phyloP scores from a whole-genome alignment of 768 basidiomycete species.

The Cubamyces lactineus region DNA sequence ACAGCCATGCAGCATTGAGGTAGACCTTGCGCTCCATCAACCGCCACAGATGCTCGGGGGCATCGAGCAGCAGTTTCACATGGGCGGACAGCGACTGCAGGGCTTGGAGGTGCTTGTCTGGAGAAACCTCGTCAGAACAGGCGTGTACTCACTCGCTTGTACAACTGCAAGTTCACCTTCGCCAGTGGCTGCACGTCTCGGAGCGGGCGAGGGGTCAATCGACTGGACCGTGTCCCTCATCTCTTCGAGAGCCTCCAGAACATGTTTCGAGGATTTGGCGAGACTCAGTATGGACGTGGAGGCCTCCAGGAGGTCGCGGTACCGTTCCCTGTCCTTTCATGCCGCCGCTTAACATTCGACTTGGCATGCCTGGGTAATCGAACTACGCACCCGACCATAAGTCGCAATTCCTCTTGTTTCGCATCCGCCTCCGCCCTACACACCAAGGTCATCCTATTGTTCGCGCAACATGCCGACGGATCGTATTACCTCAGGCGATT shows the following conservation, averaged over 20 bases:
- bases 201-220: slow-evolving; percentile 48
- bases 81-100: slow-evolving; percentile 83
- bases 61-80: slow-evolving; percentile 88
- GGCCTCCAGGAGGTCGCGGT: slow-evolving; percentile 84
- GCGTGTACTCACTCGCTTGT: not conserved
- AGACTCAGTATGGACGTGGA: slow-evolving; percentile 85
- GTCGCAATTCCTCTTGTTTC: slow-evolving; percentile 84
- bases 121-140: not conserved
- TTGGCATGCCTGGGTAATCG: not conserved
- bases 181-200: slow-evolving; percentile 42
- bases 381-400: slow-evolving; percentile 88
- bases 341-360: slow-evolving; percentile 39
- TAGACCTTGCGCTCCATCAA: slow-evolving; percentile 81
- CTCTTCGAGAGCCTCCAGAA: slow-evolving; percentile 65
- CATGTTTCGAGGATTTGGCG: slow-evolving; percentile 65
- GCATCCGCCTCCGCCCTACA: slow-evolving; percentile 78
- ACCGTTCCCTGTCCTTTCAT: slow-evolving; percentile 82
- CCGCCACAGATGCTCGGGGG: slow-evolving; percentile 90
- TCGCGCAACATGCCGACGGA: slow-evolving; percentile 4
- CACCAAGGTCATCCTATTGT: not conserved
- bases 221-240: slow-evolving; percentile 56
- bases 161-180: slow-evolving; percentile 44
- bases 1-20: slow-evolving; percentile 85
- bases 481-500: slow-evolving; percentile 57
- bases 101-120: slow-evolving; percentile 69